Percentiles rank a stretch among this genome's conserved stretches.
Evolutionary conservation across 257 asterid genomes (phyloP).

Genomic region (Ophiorrhiza pumila): DNA sequence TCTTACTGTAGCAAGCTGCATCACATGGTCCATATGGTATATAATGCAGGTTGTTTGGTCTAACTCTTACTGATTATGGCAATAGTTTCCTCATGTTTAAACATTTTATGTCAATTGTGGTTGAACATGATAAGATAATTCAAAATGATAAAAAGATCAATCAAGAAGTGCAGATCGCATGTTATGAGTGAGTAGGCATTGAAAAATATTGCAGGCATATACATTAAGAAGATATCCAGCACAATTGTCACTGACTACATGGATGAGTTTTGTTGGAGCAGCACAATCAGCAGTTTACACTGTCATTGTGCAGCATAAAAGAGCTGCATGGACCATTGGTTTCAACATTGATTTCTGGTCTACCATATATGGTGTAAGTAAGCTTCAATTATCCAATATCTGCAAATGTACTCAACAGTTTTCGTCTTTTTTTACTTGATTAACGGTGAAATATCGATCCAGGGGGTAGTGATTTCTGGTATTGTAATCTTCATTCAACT

Average conservation of each 20-base stretch:
- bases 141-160: not conserved
- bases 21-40: conserved; percentile 62
- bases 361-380: conserved; percentile 58
- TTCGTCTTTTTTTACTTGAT: not conserved
- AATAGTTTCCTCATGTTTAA: not conserved
- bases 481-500: conserved; percentile 45
- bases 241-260: conserved; percentile 63
- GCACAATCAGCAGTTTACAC: conserved; percentile 74
- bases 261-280: conserved; percentile 77
- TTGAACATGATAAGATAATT: not conserved
- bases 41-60: conserved; percentile 61
- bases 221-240: conserved; percentile 70
- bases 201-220: conserved; percentile 41
- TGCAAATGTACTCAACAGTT: not conserved
- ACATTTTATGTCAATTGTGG: not conserved
- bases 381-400: not conserved
- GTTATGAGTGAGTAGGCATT: not conserved
- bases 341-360: conserved; percentile 74
- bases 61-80: conserved; percentile 3
- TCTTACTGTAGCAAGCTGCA: conserved; percentile 61
- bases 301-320: conserved; percentile 44
- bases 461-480: conserved; percentile 73
- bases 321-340: conserved; percentile 66
- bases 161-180: not conserved
- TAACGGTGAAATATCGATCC: conserved; percentile 7